A percentile compares a stretch with the other conserved stretches of the same genome.
These are phyloP conservation scores for Pyrrhoderma noxium DNA, from an alignment of 1,284 basidiomycete species.

Conservation along the genomic window DNA sequence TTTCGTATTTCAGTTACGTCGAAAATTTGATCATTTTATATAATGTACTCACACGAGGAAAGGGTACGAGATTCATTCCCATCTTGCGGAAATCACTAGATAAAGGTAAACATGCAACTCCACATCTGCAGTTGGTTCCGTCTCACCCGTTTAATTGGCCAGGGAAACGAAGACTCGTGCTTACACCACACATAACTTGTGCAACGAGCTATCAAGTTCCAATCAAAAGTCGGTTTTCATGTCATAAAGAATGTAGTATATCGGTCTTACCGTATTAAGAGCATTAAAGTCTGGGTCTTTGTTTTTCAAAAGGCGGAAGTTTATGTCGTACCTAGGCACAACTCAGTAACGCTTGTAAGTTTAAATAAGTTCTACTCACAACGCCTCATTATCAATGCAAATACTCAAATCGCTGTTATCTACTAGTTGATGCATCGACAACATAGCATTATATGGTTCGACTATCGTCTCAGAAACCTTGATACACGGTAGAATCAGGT, in stretches of 20 bases:
- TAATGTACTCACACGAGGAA: slow-evolving; percentile 64
- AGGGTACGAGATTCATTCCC: slow-evolving; percentile 88
- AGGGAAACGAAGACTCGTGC: slow-evolving; percentile 87
- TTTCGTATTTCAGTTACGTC: not conserved
- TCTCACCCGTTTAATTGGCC: slow-evolving; percentile 82
- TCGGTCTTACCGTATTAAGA: slow-evolving; percentile 63
- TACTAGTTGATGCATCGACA: slow-evolving; percentile 87
- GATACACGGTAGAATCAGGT: not conserved
- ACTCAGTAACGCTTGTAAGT: not conserved
- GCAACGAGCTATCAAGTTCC: slow-evolving; percentile 52
- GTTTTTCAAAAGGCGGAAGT: slow-evolving; percentile 67
- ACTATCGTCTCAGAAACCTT: slow-evolving; percentile 93
- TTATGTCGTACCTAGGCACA: slow-evolving; percentile 60
- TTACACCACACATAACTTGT: slow-evolving; percentile 86
- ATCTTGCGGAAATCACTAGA: slow-evolving; percentile 88
- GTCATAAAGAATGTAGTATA: slow-evolving; percentile 14
- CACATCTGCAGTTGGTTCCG: not conserved
- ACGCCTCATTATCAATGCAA: slow-evolving; percentile 91
- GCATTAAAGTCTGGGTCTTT: slow-evolving; percentile 66
- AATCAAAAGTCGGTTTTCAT: slow-evolving; percentile 10
- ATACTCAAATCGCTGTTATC: slow-evolving; percentile 89
- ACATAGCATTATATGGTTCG: slow-evolving; percentile 89
- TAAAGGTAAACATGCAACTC: not conserved
- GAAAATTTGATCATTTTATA: slow-evolving; percentile 1
- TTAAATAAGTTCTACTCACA: slow-evolving; percentile 41